Percentiles rank a stretch among this genome's conserved stretches.
These are phyloP conservation scores for Trametes sp. DNA, from an alignment of 1,284 basidiomycete genomes.

Conservation along the genomic window DNA sequence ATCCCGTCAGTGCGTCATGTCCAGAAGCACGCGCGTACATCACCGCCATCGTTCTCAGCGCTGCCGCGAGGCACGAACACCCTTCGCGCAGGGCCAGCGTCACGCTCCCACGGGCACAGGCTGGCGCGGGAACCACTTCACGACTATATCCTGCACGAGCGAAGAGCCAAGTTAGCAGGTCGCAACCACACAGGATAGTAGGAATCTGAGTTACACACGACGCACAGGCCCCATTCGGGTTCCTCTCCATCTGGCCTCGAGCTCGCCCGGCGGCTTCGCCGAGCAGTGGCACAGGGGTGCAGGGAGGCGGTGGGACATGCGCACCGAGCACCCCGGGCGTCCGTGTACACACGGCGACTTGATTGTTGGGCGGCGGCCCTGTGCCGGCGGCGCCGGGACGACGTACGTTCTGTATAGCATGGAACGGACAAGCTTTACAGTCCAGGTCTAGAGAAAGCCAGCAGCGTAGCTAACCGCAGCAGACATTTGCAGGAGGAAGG, in stretches of 20 bases:
- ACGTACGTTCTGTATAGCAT: too few species aligned
- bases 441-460: too few species aligned
- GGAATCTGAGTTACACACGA: background rate
- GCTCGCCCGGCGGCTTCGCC: background rate
- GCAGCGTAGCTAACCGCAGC: too few species aligned
- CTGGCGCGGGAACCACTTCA: too few species aligned
- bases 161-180: background rate
- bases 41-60: background rate
- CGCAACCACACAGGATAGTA: background rate
- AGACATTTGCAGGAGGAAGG: too few species aligned
- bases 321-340: constrained; percentile 2
- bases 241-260: background rate
- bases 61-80: background rate
- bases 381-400: background rate
- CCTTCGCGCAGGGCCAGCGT: background rate
- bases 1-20: too few species aligned
- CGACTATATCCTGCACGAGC: background rate
- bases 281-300: background rate
- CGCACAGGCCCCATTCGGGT: background rate
- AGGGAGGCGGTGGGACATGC: constrained; percentile 1
- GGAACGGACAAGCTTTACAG: too few species aligned
- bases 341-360: constrained; percentile 1
- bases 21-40: background rate
- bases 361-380: background rate
- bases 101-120: too few species aligned